Evolutionary conservation across 2,329 filamentous ascomycete species (phyloP).

Genomic region (Cladobotryum protrusum): DNA sequence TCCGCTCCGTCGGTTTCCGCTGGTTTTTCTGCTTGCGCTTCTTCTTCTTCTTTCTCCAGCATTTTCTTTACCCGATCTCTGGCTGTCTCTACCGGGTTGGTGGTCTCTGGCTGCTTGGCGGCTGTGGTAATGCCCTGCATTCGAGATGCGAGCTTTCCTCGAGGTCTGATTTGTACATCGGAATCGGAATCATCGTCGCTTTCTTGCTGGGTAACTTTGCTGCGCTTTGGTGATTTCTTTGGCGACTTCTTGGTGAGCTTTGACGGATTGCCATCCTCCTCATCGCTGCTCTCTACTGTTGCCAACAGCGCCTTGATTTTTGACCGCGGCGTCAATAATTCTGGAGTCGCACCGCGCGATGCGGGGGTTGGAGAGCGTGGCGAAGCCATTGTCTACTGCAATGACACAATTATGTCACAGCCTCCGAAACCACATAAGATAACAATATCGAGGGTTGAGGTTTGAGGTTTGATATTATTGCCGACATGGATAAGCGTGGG

Average conservation of each 20-base stretch:
- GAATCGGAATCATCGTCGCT: slow-evolving; percentile 38
- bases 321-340: slow-evolving; percentile 44
- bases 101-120: slow-evolving; percentile 11
- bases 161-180: slow-evolving; percentile 41
- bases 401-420: slow-evolving; percentile 1
- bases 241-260: slow-evolving; percentile 11
- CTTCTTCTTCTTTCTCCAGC: slow-evolving; percentile 26
- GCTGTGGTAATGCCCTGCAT: slow-evolving; percentile 42
- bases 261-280: slow-evolving; percentile 29
- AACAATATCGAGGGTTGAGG: not conserved
- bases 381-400: slow-evolving; percentile 39
- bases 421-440: not conserved
- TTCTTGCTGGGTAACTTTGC: slow-evolving; percentile 1
- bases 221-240: slow-evolving; percentile 9
- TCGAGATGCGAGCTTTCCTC: slow-evolving; percentile 58
- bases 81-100: slow-evolving; percentile 25
- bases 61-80: slow-evolving; percentile 39
- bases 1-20: slow-evolving; percentile 23
- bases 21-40: slow-evolving; percentile 20
- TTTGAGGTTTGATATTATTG: not conserved
- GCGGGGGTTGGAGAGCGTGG: slow-evolving; percentile 40
- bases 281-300: slow-evolving; percentile 43
- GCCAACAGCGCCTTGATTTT: slow-evolving; percentile 51
- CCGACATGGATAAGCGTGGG: not conserved
- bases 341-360: slow-evolving; percentile 35